These are phyloP conservation scores for Chaetomidium leptoderma DNA, from an alignment of 495 filamentous ascomycete genomes.

Conservation along the genomic window DNA sequence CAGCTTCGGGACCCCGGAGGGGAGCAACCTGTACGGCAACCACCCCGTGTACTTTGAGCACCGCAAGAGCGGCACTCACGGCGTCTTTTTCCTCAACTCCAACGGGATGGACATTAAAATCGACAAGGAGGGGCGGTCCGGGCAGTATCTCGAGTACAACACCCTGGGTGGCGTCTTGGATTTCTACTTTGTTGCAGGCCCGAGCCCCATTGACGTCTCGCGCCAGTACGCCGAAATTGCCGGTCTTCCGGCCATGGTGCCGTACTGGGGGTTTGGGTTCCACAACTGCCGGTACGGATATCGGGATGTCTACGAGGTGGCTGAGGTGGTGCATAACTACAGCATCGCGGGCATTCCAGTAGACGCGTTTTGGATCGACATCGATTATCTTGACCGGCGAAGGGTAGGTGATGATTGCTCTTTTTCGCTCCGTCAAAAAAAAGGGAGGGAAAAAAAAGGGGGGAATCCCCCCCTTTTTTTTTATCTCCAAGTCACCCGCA, in stretches of 20 bases:
- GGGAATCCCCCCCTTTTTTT: too few relatives aligned
- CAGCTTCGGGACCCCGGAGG: constrained; percentile 49
- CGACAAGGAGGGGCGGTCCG: constrained; percentile 54
- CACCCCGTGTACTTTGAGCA: constrained; percentile 86
- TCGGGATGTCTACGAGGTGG: constrained; percentile 69
- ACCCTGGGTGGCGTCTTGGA: constrained; percentile 76
- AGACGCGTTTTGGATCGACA: constrained; percentile 89
- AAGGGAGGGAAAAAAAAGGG: too few relatives aligned
- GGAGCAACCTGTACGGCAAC: constrained; percentile 73
- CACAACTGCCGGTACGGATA: constrained; percentile 85
- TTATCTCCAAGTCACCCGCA: too few relatives aligned
- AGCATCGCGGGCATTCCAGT: constrained; percentile 69
- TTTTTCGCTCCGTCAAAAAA: neutral
- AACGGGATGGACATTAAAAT: constrained; percentile 89
- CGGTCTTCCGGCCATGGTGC: constrained; percentile 69
- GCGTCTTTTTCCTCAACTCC: constrained; percentile 76
- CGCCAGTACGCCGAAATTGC: constrained; percentile 69
- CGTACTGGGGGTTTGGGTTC: constrained; percentile 81
- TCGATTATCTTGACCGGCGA: constrained; percentile 70
- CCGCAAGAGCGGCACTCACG: constrained; percentile 65
- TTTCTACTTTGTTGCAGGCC: constrained; percentile 78
- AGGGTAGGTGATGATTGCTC: constrained; percentile 25
- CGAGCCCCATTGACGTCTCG: constrained; percentile 64
- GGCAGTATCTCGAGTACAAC: constrained; percentile 82
- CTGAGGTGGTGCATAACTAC: constrained; percentile 79